Base-by-base conservation (phyloP, 2,329 filamentous ascomycete genomes). In the Exserohilum rostratum region DNA sequence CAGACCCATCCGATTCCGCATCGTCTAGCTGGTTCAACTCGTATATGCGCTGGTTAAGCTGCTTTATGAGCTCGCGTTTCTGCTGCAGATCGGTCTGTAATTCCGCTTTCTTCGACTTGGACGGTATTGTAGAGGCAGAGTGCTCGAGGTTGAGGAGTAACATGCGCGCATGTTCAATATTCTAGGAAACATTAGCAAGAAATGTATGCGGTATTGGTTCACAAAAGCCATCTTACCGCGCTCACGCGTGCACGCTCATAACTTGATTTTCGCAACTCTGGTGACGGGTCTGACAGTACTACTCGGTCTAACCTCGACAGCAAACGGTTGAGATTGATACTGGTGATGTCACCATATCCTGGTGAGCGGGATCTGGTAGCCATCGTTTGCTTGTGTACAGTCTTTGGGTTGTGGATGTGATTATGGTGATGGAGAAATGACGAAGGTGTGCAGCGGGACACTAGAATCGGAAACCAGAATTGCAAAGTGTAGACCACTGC, bases 71-170 rank as follows among this genome's bases (percentile, higher is more conserved):
- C 31, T 89, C 86, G 53, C 87, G 83, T 66, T 90, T 89, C 38
- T 78, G 76, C 56, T 84, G 81, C 29, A 93, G 78, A 57, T 89
- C 86, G 18, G 78, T 75, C 72, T 91, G 88, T 15, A 83, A 71
- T 53, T 87, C 83, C 58, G 85, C 80, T 63, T 85, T 84, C 54
- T 83, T 84, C 2, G 70, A 67, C 53, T 73, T 73, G n/a, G 69
- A 69, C 13, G 69, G 58, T 25, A 70, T 50, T n/a, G 75, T 78
- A 12, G 84, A 75, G 5, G 85, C 82, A 63, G 89, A 85, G 65
- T 90, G 88, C 71, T 92, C 90, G 37, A 91, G 82, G 55, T 83
- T 86, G 17, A 88, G 83, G 51, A 93, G 84, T 27, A 90, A 81
- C 0, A 81, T 82, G 35, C 87, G 85, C 17, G 90, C 90, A 70